A percentile compares a stretch with the other conserved stretches of the same genome.
Evolutionary conservation across 768 basidiomycete species (phyloP).

Genomic region (Suillus paluster): DNA sequence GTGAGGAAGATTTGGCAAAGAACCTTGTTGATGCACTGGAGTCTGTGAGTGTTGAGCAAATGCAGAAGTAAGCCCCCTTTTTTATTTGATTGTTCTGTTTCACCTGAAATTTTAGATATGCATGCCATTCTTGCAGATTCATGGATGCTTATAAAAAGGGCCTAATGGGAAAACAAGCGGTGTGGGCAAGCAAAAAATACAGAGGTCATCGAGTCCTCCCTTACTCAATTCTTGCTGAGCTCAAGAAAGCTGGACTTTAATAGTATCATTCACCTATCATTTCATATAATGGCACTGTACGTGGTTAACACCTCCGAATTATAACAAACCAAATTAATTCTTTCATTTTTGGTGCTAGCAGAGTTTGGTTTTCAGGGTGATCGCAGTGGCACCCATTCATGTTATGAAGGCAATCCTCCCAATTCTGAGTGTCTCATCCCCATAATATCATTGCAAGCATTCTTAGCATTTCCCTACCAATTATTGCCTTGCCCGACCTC

Average conservation of each 20-base stretch:
- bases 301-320: no score
- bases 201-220: constrained; percentile 5
- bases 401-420: no score
- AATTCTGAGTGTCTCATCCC: no score
- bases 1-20: constrained; percentile 19
- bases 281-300: no score
- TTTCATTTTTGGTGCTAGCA: no score
- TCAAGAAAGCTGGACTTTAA: not conserved
- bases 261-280: not conserved
- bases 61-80: constrained; percentile 14
- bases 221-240: not conserved
- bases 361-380: no score
- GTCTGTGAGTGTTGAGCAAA: constrained; percentile 12
- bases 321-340: no score
- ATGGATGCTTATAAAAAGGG: constrained; percentile 2
- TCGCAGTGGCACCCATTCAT: no score
- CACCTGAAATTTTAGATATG: constrained; percentile 8
- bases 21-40: constrained; percentile 16
- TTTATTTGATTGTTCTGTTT: not conserved
- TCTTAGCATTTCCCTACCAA: not conserved
- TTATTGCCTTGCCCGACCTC: not conserved
- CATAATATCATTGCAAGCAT: no score
- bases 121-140: constrained; percentile 5
- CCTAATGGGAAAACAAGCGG: constrained; percentile 4
- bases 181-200: constrained; percentile 21